Evolutionary conservation across 495 filamentous ascomycete genomes (phyloP).

Genomic region (Xylaria telfairii): DNA sequence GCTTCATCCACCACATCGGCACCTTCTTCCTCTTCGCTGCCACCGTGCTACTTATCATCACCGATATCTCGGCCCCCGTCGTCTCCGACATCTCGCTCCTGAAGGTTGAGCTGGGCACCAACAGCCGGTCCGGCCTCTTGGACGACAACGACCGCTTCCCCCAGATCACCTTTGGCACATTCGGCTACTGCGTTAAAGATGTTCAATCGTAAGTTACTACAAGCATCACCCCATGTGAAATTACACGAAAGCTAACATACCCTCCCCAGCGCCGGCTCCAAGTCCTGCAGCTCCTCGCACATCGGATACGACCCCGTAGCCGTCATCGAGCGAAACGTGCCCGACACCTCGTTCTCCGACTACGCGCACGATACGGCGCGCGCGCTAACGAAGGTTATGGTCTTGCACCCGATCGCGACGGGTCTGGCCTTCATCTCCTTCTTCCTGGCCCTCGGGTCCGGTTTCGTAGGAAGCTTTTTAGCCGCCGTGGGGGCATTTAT

Average conservation of each 20-base stretch:
- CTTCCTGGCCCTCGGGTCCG: constrained; percentile 58
- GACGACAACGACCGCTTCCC: constrained; percentile 26
- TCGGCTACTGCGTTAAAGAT: constrained; percentile 60
- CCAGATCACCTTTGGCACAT: constrained; percentile 61
- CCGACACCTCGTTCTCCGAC: constrained; percentile 49
- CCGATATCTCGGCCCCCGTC: constrained; percentile 64
- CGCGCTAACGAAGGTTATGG: constrained; percentile 60
- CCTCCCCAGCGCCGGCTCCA: constrained; percentile 39
- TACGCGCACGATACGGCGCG: constrained; percentile 50
- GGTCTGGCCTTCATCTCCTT: constrained; percentile 65
- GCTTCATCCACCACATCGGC: constrained; percentile 63
- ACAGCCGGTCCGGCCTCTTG: not conserved
- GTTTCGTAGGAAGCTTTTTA: constrained; percentile 58
- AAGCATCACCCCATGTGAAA: not conserved
- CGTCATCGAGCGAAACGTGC: constrained; percentile 45
- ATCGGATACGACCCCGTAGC: constrained; percentile 61
- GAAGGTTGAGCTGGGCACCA: constrained; percentile 52
- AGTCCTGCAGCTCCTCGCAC: constrained; percentile 49
- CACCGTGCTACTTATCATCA: constrained; percentile 61
- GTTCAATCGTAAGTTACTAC: constrained; percentile 34
- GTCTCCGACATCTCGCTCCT: constrained; percentile 58
- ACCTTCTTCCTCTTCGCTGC: constrained; percentile 63
- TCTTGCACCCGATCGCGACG: constrained; percentile 66
- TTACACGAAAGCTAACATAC: constrained; percentile 29
- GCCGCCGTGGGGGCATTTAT: constrained; percentile 54